These are phyloP conservation scores for Guadua angustifolia DNA, from an alignment of 176 grass and related monocot species.

Conservation along the genomic window DNA sequence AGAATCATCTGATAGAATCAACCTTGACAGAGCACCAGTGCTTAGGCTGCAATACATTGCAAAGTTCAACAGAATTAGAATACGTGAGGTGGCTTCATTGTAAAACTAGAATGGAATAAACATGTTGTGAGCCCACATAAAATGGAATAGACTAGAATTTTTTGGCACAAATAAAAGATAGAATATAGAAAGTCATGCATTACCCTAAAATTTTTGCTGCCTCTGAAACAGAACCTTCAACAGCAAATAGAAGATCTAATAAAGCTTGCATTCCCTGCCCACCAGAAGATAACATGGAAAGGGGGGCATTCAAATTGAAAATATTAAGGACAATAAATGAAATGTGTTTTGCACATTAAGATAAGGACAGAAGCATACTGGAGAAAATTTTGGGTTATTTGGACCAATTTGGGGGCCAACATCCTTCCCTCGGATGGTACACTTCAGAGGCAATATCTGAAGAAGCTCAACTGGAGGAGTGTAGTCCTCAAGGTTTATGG, in stretches of 20 bases:
- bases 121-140: neutral
- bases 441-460: constrained; percentile 89
- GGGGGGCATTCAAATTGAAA: neutral
- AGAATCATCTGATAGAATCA: constrained; percentile 94
- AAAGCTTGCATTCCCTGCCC: constrained; percentile 96
- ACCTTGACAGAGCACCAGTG: constrained; percentile 90
- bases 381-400: constrained; percentile 80
- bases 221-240: constrained; percentile 87
- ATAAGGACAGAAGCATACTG: constrained; percentile 53
- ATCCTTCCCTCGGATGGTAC: constrained; percentile 77
- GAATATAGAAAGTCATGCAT: constrained; percentile 7
- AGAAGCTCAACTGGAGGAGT: constrained; percentile 81
- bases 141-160: neutral
- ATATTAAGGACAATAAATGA: neutral
- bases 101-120: constrained; percentile 18
- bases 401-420: constrained; percentile 82
- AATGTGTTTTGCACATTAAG: neutral
- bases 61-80: constrained; percentile 4
- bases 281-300: neutral
- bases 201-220: constrained; percentile 93
- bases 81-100: constrained; percentile 16
- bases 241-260: constrained; percentile 81
- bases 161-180: neutral
- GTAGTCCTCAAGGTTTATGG: constrained; percentile 77
- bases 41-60: constrained; percentile 69